Conservation (phyloP, 306 rosid species). For the Alnus rubra region DNA sequence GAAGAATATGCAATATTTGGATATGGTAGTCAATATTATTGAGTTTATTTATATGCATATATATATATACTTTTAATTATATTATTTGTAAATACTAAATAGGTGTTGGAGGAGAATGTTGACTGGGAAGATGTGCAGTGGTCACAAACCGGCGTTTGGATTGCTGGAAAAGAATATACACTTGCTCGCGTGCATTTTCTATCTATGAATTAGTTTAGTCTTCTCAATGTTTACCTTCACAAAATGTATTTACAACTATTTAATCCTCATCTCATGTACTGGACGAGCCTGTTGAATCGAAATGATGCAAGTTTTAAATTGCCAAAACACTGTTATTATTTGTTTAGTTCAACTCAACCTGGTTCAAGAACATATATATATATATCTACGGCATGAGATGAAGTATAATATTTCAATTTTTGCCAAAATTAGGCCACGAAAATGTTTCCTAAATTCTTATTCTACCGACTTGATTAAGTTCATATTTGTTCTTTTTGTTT, state of each 20-base stretch:
- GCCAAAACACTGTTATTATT: neutral
- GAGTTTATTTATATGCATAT: too few species aligned
- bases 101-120: conserved; percentile 88
- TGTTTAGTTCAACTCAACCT: neutral
- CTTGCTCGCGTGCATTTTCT: conserved; percentile 97
- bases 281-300: neutral
- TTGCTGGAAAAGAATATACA: conserved; percentile 81
- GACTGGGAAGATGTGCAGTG: conserved; percentile 99
- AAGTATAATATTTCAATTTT: neutral
- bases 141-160: conserved; percentile 98
- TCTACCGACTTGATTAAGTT: neutral
- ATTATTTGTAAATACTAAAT: conserved; percentile 26
- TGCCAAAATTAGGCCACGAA: neutral
- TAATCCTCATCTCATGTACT: neutral
- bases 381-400: neutral
- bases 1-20: too few species aligned
- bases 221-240: neutral
- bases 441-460: neutral
- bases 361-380: neutral
- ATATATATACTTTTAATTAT: too few species aligned
- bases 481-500: neutral
- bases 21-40: too few species aligned
- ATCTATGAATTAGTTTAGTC: conserved; percentile 53
- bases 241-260: neutral
- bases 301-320: neutral